These are phyloP conservation scores for Apophysomyces sp. DNA, from an alignment of 371 early-diverging fungal species.

Conservation along the genomic window DNA sequence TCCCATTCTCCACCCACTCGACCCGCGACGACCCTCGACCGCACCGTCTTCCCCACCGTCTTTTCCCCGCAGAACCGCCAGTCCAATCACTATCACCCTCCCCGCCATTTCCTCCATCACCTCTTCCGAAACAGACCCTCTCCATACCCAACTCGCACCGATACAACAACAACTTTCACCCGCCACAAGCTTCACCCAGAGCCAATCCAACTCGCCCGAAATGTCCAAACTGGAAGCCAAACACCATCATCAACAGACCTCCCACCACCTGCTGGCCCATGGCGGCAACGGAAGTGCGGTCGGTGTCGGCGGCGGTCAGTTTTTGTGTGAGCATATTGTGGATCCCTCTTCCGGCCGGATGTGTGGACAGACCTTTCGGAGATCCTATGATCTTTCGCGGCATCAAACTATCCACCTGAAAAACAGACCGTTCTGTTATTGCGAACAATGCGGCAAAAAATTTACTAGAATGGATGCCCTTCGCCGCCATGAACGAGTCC, in stretches of 20 bases:
- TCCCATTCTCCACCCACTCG: slow-evolving; percentile 30
- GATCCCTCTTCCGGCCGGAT: slow-evolving; percentile 16
- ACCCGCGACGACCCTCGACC: slow-evolving; percentile 14
- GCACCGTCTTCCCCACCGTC: slow-evolving; percentile 10
- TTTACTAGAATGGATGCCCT: slow-evolving; percentile 51
- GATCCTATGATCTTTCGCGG: slow-evolving; percentile 45
- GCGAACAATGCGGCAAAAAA: slow-evolving; percentile 42
- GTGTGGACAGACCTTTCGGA: slow-evolving; percentile 44
- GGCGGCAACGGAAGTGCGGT: too few species aligned
- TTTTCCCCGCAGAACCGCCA: slow-evolving; percentile 3
- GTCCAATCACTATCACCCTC: slow-evolving; percentile 9
- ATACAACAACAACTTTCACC: slow-evolving; percentile 7
- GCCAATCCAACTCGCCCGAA: background rate
- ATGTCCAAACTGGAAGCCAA: slow-evolving; percentile 1
- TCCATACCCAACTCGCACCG: slow-evolving; percentile 7
- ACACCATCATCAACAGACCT: slow-evolving; percentile 6
- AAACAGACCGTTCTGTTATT: slow-evolving; percentile 43
- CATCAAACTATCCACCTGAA: slow-evolving; percentile 48
- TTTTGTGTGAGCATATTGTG: slow-evolving; percentile 35
- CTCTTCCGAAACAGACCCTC: background rate
- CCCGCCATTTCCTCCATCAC: slow-evolving; percentile 22
- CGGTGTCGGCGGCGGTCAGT: too few species aligned
- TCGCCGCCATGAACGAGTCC: slow-evolving; percentile 48
- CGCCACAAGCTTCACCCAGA: background rate
- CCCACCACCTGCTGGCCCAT: too few species aligned